These are phyloP conservation scores for Cyclotella cryptica DNA, from an alignment of 108 stramenopile species.

Conservation along the genomic window DNA sequence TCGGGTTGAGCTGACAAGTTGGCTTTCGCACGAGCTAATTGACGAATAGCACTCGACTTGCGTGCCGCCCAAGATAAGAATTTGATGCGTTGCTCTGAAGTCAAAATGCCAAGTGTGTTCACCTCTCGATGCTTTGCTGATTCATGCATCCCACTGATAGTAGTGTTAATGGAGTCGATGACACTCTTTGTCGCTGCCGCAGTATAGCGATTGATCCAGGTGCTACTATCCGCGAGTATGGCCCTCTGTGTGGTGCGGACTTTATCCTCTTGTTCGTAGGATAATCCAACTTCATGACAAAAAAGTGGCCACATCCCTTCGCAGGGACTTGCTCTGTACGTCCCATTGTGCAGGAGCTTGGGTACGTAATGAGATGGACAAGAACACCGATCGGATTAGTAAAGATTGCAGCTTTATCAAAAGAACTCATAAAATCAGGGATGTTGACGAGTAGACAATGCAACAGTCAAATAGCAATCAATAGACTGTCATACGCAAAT, in stretches of 20 bases:
- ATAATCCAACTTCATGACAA: constrained; percentile 90
- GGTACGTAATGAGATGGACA: not conserved
- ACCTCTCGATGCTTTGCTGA: constrained; percentile 55
- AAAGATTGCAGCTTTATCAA: no score
- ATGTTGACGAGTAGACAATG: no score
- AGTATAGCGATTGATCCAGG: constrained; percentile 86
- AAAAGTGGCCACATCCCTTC: constrained; percentile 91
- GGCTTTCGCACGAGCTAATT: constrained; percentile 19
- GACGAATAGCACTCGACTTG: constrained; percentile 51
- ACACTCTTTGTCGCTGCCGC: constrained; percentile 66
- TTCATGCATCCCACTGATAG: constrained; percentile 56
- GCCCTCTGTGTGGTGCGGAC: constrained; percentile 73
- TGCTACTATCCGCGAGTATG: constrained; percentile 52
- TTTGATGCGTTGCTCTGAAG: constrained; percentile 66
- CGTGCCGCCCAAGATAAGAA: constrained; percentile 72
- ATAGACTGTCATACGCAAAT: no score
- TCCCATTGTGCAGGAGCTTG: constrained; percentile 34
- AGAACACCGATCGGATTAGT: not conserved
- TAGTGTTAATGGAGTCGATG: constrained; percentile 67
- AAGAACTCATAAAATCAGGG: not conserved
- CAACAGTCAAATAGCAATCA: no score
- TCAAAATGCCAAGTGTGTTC: constrained; percentile 51
- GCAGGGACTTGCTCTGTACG: constrained; percentile 24
- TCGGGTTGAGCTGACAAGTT: constrained; percentile 3
- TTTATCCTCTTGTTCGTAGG: constrained; percentile 93